A percentile compares a stretch with the other conserved stretches of the same genome.
These are phyloP conservation scores for Trichoderma orchidacearum DNA, from an alignment of 495 filamentous ascomycete species.

Conservation along the genomic window DNA sequence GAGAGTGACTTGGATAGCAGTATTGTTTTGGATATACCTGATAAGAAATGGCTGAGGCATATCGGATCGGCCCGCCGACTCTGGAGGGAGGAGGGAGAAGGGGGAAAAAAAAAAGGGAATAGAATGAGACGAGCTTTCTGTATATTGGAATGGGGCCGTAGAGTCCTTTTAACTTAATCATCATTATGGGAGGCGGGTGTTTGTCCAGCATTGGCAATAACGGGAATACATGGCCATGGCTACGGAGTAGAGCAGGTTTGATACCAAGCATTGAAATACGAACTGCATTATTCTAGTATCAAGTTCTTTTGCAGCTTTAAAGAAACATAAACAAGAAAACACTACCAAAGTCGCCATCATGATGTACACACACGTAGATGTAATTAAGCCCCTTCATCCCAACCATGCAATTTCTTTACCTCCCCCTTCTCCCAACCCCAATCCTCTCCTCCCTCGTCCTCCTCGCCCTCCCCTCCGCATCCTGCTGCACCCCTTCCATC, in stretches of 20 bases:
- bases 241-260: constrained; percentile 1
- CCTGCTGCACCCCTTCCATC: not conserved
- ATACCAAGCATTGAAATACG: not conserved
- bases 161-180: not conserved
- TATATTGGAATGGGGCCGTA: not conserved
- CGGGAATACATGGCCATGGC: not conserved
- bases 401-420: not conserved
- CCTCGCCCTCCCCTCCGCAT: not conserved
- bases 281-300: not conserved
- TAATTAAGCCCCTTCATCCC: not conserved
- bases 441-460: constrained; percentile 2
- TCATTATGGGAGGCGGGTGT: not conserved
- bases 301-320: too few relatives aligned
- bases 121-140: not conserved
- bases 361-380: too few relatives aligned
- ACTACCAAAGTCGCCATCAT: too few relatives aligned
- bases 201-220: too few relatives aligned
- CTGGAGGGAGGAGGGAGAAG: too few relatives aligned
- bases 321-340: too few relatives aligned
- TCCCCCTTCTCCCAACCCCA: constrained; percentile 1
- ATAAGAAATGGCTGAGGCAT: constrained; percentile 18
- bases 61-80: not conserved
- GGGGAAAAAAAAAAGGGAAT: too few relatives aligned
- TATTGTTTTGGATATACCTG: constrained; percentile 25
- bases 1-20: constrained; percentile 31